Conservation (phyloP, 805 yeast genomes). For the Kregervanrija fluxuum region DNA sequence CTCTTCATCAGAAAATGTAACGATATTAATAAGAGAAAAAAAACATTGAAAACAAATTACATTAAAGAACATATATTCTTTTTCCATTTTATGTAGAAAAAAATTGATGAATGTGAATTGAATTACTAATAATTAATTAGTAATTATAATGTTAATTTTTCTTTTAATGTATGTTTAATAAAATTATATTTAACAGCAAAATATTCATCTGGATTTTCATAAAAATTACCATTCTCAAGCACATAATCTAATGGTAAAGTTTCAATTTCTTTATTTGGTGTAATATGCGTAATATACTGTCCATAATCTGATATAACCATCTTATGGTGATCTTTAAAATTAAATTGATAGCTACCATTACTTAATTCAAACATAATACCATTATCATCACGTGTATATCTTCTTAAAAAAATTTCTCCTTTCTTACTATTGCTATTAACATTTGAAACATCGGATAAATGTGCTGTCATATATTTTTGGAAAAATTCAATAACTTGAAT, state of each 20-base stretch:
- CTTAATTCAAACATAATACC: constrained; percentile 90
- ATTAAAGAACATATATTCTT: no score
- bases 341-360: constrained; percentile 88
- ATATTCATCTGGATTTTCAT: constrained; percentile 36
- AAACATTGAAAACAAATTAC: no score
- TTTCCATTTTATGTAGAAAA: no score
- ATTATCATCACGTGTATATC: constrained; percentile 71
- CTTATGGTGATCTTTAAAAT: constrained; percentile 92
- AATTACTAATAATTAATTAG: not conserved
- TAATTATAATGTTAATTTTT: constrained; percentile 22
- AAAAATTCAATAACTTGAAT: constrained; percentile 83
- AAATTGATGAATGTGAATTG: no score
- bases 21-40: no score
- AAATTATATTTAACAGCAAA: constrained; percentile 43
- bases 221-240: constrained; percentile 35
- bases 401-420: constrained; percentile 56
- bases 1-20: no score
- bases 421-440: constrained; percentile 34
- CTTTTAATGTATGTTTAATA: constrained; percentile 62
- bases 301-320: constrained; percentile 74
- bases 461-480: constrained; percentile 86
- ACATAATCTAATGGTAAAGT: constrained; percentile 51
- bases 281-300: constrained; percentile 68
- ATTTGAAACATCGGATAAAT: constrained; percentile 73
- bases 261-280: constrained; percentile 65